These are phyloP conservation scores for Agroathelia rolfsii DNA, from an alignment of 1,284 basidiomycete genomes.

Conservation along the genomic window DNA sequence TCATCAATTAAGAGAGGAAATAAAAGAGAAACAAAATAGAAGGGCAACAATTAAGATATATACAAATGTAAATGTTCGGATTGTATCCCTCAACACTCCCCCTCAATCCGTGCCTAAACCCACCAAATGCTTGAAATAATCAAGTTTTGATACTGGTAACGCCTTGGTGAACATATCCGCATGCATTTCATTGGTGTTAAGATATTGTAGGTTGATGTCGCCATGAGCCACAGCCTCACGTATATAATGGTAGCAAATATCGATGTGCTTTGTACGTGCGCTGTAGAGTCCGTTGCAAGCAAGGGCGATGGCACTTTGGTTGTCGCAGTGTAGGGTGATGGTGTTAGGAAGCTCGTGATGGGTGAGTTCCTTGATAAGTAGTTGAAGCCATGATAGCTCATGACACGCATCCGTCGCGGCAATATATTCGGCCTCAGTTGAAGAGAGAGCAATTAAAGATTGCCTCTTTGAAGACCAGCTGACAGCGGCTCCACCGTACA, in stretches of 20 bases:
- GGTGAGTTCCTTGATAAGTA: constrained; percentile 16
- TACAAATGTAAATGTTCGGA: too few species aligned
- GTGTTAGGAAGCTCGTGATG: constrained; percentile 5
- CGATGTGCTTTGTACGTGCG: constrained; percentile 29
- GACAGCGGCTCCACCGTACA: constrained; percentile 17
- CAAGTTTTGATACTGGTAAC: constrained; percentile 4
- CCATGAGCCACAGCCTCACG: constrained; percentile 19
- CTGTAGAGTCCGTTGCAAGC: constrained; percentile 20
- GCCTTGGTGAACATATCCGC: constrained; percentile 22
- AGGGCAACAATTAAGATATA: too few species aligned
- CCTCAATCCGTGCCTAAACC: too few species aligned
- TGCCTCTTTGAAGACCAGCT: constrained; percentile 22
- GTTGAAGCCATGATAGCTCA: constrained; percentile 17
- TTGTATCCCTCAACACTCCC: too few species aligned
- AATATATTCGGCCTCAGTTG: constrained; percentile 25
- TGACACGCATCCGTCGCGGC: constrained; percentile 15
- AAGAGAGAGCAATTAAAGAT: constrained; percentile 19
- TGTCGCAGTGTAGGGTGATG: constrained; percentile 22
- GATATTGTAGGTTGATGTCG: constrained; percentile 9
- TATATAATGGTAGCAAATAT: constrained; percentile 27
- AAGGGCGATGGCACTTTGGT: constrained; percentile 25
- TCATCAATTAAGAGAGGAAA: too few species aligned
- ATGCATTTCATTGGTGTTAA: constrained; percentile 14
- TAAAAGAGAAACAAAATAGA: too few species aligned
- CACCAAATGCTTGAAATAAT: too few species aligned